phyloP scores from a whole-genome alignment of 148 eudicot species.

The Simmondsia chinensis region DNA sequence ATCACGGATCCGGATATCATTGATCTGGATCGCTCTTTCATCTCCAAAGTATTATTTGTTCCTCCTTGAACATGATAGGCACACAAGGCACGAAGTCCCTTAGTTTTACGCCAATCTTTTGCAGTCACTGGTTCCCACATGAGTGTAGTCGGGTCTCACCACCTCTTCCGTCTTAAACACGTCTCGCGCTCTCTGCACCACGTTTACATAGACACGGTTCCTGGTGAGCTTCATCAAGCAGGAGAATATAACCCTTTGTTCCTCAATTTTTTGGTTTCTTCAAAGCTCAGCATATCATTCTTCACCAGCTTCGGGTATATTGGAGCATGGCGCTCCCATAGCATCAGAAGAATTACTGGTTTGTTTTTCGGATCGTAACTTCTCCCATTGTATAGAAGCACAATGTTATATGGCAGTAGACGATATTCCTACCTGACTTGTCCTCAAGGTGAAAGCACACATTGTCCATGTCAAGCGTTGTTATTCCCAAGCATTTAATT shows the following conservation, averaged over 20 bases:
- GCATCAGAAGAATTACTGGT: constrained; percentile 71
- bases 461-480: constrained; percentile 94
- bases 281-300: constrained; percentile 78
- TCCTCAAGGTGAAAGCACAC: constrained; percentile 92
- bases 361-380: constrained; percentile 67
- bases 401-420: constrained; percentile 61
- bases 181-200: constrained; percentile 71
- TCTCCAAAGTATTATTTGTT: constrained; percentile 86
- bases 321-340: constrained; percentile 87
- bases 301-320: constrained; percentile 82
- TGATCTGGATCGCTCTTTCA: constrained; percentile 41
- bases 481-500: constrained; percentile 85
- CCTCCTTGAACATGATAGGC: constrained; percentile 86
- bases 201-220: constrained; percentile 84
- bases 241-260: constrained; percentile 54
- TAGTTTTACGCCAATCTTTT: constrained; percentile 92
- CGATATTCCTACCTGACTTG: constrained; percentile 71
- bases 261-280: constrained; percentile 81
- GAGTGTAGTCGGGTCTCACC: constrained; percentile 65
- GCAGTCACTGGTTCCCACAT: constrained; percentile 74
- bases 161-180: constrained; percentile 82
- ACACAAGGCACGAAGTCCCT: constrained; percentile 93
- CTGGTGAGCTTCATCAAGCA: constrained; percentile 73
- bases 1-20: no score
- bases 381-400: constrained; percentile 73